Percentiles rank a stretch among this genome's conserved stretches.
phyloP scores from a whole-genome alignment of 805 yeast species.

The Saturnispora galanensis region DNA sequence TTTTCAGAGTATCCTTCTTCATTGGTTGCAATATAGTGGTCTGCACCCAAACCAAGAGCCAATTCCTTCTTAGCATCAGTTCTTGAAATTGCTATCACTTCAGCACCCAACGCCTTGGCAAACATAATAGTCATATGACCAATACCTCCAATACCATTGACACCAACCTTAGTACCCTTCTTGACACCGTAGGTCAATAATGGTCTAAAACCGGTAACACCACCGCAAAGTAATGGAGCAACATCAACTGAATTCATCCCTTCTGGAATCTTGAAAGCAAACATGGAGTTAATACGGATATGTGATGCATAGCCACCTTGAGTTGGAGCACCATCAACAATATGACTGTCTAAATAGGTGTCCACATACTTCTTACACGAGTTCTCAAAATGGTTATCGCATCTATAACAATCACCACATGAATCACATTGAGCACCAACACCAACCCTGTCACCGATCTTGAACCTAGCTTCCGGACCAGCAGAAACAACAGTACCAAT shows the following conservation, averaged over 20 bases:
- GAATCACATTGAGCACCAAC: constrained; percentile 36
- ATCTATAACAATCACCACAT: constrained; percentile 33
- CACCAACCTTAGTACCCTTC: constrained; percentile 41
- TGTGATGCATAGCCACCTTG: constrained; percentile 45
- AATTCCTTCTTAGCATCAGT: too few relatives aligned
- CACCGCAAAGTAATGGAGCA: constrained; percentile 53
- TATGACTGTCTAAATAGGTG: constrained; percentile 31
- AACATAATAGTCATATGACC: constrained; percentile 39
- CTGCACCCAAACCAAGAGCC: too few relatives aligned
- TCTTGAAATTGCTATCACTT: too few relatives aligned
- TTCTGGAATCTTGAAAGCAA: constrained; percentile 41
- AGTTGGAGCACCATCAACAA: constrained; percentile 31
- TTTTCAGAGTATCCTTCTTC: too few relatives aligned
- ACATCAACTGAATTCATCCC: constrained; percentile 31
- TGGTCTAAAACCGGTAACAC: constrained; percentile 45
- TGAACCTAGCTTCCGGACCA: constrained; percentile 30
- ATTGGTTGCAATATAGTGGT: too few relatives aligned
- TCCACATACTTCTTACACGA: constrained; percentile 47
- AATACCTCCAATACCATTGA: constrained; percentile 38
- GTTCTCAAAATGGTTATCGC: constrained; percentile 29
- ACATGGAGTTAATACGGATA: constrained; percentile 33
- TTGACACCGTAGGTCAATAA: constrained; percentile 33
- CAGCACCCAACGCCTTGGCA: constrained; percentile 52
- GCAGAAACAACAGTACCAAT: constrained; percentile 33
- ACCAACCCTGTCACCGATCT: constrained; percentile 43